Percentiles rank a stretch among this genome's conserved stretches.
These are phyloP conservation scores for Phoma sp. DNA, from an alignment of 2,329 filamentous ascomycete genomes.

Conservation along the genomic window DNA sequence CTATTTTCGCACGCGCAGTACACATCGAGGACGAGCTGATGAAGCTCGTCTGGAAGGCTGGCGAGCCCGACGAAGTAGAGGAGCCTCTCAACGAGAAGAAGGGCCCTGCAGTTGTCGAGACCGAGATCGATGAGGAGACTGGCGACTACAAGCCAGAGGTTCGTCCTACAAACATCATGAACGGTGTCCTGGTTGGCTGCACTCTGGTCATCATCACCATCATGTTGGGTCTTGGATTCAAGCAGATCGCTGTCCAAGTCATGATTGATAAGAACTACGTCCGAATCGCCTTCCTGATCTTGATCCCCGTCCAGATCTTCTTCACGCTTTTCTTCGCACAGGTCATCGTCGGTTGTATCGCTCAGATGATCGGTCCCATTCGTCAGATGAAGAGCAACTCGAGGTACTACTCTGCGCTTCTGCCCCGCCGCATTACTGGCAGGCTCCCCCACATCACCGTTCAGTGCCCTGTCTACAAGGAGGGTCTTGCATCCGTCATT, in stretches of 20 bases:
- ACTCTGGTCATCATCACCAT: constrained; percentile 70
- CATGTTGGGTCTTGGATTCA: constrained; percentile 72
- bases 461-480: constrained; percentile 86
- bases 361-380: constrained; percentile 77
- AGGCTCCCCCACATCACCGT: constrained; percentile 71
- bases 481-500: constrained; percentile 75
- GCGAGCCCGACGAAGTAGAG: constrained; percentile 60
- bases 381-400: constrained; percentile 75
- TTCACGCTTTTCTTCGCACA: constrained; percentile 84
- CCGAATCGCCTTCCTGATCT: constrained; percentile 68
- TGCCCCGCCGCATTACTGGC: constrained; percentile 66
- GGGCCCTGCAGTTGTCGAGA: constrained; percentile 53
- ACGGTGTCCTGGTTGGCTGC: constrained; percentile 70
- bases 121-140: constrained; percentile 73
- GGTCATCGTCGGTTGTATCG: constrained; percentile 76
- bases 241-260: constrained; percentile 71
- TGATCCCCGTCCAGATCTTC: constrained; percentile 76
- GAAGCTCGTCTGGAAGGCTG: constrained; percentile 74
- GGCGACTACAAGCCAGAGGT: constrained; percentile 69
- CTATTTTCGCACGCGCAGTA: constrained; percentile 70
- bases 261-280: constrained; percentile 67
- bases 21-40: constrained; percentile 77
- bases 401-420: constrained; percentile 76
- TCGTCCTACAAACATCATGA: constrained; percentile 71
- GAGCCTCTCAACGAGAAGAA: constrained; percentile 58